phyloP scores from a whole-genome alignment of 1,139 yeast genomes.

The Yamadazyma taylorii region DNA sequence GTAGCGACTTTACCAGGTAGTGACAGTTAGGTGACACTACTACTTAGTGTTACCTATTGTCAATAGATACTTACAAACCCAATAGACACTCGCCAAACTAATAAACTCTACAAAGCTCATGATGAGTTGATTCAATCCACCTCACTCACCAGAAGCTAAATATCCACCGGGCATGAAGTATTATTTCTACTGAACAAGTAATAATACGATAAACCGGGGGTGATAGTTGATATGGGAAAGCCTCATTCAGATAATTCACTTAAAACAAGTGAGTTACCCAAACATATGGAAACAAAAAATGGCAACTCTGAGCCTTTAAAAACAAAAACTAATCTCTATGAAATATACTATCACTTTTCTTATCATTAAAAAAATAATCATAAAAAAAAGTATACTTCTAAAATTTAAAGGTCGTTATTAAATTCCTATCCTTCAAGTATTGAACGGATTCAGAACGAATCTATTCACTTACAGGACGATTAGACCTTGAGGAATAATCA shows the following conservation, averaged over 20 bases:
- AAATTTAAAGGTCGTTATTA: conserved; percentile 12
- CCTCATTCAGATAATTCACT: conserved; percentile 19
- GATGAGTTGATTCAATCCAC: no score
- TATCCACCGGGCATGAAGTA: conserved; percentile 59
- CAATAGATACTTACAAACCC: no score
- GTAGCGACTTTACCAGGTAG: no score
- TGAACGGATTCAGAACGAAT: conserved; percentile 22
- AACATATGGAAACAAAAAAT: conserved; percentile 17
- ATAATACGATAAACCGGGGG: conserved; percentile 52
- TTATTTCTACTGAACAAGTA: conserved; percentile 38
- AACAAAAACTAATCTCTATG: conserved; percentile 27
- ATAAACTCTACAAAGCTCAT: no score
- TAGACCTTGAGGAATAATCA: conserved; percentile 6
- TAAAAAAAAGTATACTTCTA: conserved; percentile 16
- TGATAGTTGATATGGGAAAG: conserved; percentile 39
- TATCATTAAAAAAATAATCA: no score
- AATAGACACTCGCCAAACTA: no score
- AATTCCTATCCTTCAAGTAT: conserved; percentile 11
- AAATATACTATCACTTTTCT: conserved; percentile 14
- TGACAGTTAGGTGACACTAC: no score
- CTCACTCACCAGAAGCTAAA: no score
- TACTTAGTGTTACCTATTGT: no score
- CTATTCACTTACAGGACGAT: conserved; percentile 11
- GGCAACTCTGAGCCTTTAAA: conserved; percentile 20
- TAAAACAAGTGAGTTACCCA: conserved; percentile 26